Evolutionary conservation across 2,329 filamentous ascomycete species (phyloP).

Genomic region (Colletotrichum siamense): DNA sequence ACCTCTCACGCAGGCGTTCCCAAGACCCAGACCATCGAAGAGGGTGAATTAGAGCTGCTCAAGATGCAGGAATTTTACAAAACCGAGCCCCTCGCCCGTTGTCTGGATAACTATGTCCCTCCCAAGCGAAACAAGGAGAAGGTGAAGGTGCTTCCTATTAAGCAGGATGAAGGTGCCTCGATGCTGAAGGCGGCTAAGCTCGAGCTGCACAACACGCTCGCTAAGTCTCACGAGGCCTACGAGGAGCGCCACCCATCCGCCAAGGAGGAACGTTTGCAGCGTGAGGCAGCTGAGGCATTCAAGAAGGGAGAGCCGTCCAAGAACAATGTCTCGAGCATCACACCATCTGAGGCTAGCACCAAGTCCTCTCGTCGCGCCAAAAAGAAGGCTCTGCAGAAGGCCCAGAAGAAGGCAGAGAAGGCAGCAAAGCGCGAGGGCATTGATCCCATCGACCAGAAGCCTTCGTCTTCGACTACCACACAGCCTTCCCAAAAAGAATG

Average conservation of each 20-base stretch:
- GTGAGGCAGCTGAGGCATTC: neutral
- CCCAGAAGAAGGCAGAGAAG: conserved; percentile 11
- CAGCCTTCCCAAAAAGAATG: neutral
- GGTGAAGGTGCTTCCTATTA: neutral
- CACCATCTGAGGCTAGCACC: neutral
- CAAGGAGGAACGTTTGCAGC: conserved; percentile 3
- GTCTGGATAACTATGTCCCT: conserved; percentile 7
- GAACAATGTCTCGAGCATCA: neutral
- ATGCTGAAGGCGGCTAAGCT: conserved; percentile 8
- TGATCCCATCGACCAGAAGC: neutral
- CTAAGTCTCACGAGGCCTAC: neutral
- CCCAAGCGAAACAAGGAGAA: neutral
- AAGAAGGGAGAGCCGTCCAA: neutral
- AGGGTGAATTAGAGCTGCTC: conserved; percentile 6
- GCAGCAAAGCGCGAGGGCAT: neutral
- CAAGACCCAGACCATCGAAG: neutral
- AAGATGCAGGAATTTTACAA: conserved; percentile 17
- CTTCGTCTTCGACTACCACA: neutral
- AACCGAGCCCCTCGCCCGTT: neutral
- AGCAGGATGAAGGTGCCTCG: neutral
- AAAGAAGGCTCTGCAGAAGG: conserved; percentile 9
- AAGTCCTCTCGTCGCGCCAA: conserved; percentile 6
- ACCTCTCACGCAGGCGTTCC: neutral
- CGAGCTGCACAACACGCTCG: conserved; percentile 9
- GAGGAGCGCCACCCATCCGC: conserved; percentile 6